Evolutionary conservation across 2,329 filamentous ascomycete genomes (phyloP).

Genomic region (Colletotrichum orbiculare): DNA sequence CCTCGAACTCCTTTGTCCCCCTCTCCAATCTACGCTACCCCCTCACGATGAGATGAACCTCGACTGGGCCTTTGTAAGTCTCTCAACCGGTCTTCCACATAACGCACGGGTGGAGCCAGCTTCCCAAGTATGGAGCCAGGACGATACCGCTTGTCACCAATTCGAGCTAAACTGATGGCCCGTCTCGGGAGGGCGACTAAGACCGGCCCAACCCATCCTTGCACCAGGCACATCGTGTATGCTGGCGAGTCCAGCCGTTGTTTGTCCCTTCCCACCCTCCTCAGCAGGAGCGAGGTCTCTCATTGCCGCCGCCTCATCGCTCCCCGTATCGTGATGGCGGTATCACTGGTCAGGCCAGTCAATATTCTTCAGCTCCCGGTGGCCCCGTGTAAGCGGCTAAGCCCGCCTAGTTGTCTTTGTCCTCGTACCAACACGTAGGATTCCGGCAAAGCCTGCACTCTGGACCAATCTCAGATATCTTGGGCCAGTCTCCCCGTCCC

Average conservation of each 20-base stretch:
- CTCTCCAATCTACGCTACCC: slow-evolving; percentile 15
- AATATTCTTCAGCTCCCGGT: slow-evolving; percentile 32
- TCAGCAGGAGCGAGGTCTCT: neutral
- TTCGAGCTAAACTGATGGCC: slow-evolving; percentile 25
- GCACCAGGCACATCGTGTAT: slow-evolving; percentile 9
- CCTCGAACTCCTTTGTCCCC: slow-evolving; percentile 26
- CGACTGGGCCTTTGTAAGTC: slow-evolving; percentile 23
- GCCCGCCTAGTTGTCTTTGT: slow-evolving; percentile 26
- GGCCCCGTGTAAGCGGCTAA: slow-evolving; percentile 25
- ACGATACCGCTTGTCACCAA: slow-evolving; percentile 33
- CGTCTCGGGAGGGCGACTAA: slow-evolving; percentile 24
- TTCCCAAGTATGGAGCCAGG: slow-evolving; percentile 13
- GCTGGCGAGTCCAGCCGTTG: slow-evolving; percentile 13
- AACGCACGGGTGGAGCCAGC: slow-evolving; percentile 33
- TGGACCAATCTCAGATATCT: slow-evolving; percentile 30
- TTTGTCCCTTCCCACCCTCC: slow-evolving; percentile 15
- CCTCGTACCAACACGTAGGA: neutral
- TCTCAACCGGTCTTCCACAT: slow-evolving; percentile 19
- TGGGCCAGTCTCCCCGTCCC: slow-evolving; percentile 19
- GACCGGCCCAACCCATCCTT: slow-evolving; percentile 19
- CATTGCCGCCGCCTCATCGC: slow-evolving; percentile 24
- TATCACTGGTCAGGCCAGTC: slow-evolving; percentile 13
- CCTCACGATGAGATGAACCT: slow-evolving; percentile 25
- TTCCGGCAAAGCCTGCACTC: slow-evolving; percentile 9
- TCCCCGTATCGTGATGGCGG: slow-evolving; percentile 16